phyloP scores from a whole-genome alignment of 805 yeast species.

The Candida argentea region DNA sequence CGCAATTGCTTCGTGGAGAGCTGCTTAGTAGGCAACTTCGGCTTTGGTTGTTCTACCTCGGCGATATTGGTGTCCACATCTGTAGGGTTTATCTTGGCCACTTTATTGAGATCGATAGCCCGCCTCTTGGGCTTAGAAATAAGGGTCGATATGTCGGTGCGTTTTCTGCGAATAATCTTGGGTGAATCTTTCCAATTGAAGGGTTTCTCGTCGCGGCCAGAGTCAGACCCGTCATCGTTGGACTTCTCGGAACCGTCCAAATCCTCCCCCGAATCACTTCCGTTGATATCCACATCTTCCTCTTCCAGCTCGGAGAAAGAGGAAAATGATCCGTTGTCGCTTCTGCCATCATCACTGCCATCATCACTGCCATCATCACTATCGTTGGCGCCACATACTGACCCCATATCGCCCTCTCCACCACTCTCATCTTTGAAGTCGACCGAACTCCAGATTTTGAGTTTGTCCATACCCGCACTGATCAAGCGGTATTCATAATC shows the following conservation, averaged over 20 bases:
- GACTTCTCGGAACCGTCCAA: conserved; percentile 9
- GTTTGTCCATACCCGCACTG: conserved; percentile 73
- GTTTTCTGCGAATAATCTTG: conserved; percentile 8
- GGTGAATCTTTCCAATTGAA: conserved; percentile 6
- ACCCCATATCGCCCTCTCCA: conserved; percentile 13
- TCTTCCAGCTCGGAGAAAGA: conserved; percentile 3
- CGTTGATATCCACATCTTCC: conserved; percentile 4
- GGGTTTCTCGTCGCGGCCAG: conserved; percentile 4
- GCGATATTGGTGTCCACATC: too few species aligned
- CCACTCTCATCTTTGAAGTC: conserved; percentile 9
- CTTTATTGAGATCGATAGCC: conserved; percentile 12
- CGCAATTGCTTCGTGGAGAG: conserved; percentile 35
- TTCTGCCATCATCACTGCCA: conserved; percentile 2
- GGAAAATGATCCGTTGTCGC: too few species aligned
- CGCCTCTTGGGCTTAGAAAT: conserved; percentile 10
- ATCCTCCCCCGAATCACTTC: conserved; percentile 5
- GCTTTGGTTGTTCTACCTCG: not conserved
- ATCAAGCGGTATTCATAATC: conserved; percentile 74
- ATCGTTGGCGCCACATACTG: conserved; percentile 19
- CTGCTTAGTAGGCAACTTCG: conserved; percentile 9
- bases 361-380: conserved; percentile 7
- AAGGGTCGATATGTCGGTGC: conserved; percentile 5
- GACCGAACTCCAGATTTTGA: conserved; percentile 60
- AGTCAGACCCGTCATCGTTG: conserved; percentile 7
- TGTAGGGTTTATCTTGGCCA: conserved; percentile 6